A percentile compares a stretch with the other conserved stretches of the same genome.
These are phyloP conservation scores for Phytophthora sansomeana DNA, from an alignment of 352 stramenopile species.

Conservation along the genomic window DNA sequence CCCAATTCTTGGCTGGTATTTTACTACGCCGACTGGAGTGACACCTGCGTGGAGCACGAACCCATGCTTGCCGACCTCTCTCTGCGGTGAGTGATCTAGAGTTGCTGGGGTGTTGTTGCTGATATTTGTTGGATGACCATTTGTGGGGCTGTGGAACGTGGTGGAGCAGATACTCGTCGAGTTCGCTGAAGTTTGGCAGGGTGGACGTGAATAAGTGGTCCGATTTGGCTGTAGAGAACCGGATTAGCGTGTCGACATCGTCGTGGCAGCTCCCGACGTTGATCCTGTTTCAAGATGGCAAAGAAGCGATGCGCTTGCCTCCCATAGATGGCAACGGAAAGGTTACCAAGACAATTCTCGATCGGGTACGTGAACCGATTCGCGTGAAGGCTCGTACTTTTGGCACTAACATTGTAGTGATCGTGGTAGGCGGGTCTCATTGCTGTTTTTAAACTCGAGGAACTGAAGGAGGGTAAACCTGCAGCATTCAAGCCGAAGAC, in stretches of 20 bases:
- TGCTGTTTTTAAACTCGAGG: constrained; percentile 61
- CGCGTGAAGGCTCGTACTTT: background rate
- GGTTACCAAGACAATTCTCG: constrained; percentile 67
- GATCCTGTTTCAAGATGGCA: constrained; percentile 74
- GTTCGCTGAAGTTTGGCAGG: constrained; percentile 65
- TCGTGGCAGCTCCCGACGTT: constrained; percentile 78
- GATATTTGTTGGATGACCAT: constrained; percentile 4
- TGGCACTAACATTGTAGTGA: background rate
- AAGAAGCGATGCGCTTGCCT: constrained; percentile 65
- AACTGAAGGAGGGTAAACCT: constrained; percentile 61
- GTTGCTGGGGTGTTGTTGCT: background rate
- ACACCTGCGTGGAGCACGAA: constrained; percentile 78
- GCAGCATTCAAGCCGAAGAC: constrained; percentile 47
- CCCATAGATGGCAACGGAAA: constrained; percentile 62
- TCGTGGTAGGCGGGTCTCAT: constrained; percentile 49
- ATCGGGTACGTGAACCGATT: constrained; percentile 44
- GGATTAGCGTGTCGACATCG: constrained; percentile 69
- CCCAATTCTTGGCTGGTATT: constrained; percentile 75
- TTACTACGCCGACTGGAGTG: constrained; percentile 79
- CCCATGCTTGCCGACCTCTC: constrained; percentile 78
- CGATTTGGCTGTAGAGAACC: constrained; percentile 62
- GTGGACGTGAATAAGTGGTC: constrained; percentile 74
- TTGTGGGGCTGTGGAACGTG: constrained; percentile 6
- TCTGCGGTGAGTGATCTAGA: constrained; percentile 43
- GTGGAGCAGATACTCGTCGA: constrained; percentile 51